Evolutionary conservation across 345 rosid species (phyloP).

Genomic region (Gossypium thurberi): DNA sequence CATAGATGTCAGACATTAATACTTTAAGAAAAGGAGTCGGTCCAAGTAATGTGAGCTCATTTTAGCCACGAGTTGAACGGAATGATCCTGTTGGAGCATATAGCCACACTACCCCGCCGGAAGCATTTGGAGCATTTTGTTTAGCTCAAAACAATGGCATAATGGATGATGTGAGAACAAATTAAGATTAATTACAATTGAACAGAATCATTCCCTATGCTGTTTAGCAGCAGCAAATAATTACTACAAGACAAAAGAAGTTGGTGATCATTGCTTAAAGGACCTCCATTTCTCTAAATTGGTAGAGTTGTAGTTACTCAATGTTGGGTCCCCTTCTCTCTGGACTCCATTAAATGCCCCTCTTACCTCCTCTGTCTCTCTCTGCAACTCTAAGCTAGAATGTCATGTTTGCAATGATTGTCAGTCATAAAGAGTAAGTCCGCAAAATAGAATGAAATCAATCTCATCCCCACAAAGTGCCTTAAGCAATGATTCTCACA

Average conservation of each 20-base stretch:
- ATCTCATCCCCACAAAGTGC: slow-evolving; percentile 15
- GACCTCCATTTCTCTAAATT: slow-evolving; percentile 5
- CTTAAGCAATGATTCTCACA: slow-evolving; percentile 19
- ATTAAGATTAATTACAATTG: slow-evolving; percentile 1
- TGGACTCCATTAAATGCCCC: slow-evolving; percentile 15
- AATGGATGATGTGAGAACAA: neutral
- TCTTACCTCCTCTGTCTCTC: neutral
- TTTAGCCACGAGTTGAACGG: too few relatives aligned
- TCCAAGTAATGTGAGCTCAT: too few relatives aligned
- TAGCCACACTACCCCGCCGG: too few relatives aligned
- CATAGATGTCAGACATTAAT: neutral
- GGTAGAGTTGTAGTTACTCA: slow-evolving; percentile 16
- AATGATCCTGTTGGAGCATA: too few relatives aligned
- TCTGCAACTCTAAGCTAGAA: neutral
- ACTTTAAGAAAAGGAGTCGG: neutral
- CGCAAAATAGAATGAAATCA: neutral
- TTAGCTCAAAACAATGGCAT: too few relatives aligned
- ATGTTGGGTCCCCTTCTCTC: slow-evolving; percentile 20
- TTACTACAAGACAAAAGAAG: slow-evolving; percentile 12
- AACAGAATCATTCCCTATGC: slow-evolving; percentile 16
- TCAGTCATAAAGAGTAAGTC: too few relatives aligned
- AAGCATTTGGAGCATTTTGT: too few relatives aligned
- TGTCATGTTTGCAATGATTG: too few relatives aligned
- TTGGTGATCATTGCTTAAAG: slow-evolving; percentile 13
- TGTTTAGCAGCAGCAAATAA: slow-evolving; percentile 16